Conservation (phyloP, 192 early-diverging fungal genomes). For the Linnemannia hyalina region DNA sequence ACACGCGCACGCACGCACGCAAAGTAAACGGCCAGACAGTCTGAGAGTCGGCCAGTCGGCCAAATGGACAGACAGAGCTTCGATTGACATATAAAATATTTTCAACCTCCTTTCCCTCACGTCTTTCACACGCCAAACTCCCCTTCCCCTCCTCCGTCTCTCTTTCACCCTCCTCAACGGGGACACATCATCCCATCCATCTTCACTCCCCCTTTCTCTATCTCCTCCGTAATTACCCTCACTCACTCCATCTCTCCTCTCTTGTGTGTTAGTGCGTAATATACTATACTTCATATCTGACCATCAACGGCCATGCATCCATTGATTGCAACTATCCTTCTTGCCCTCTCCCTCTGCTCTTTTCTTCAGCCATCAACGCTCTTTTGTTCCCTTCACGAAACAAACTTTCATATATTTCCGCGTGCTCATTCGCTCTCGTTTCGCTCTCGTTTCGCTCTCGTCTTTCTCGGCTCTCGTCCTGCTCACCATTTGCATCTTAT, state of each 20-base stretch:
- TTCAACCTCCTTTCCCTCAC: background rate
- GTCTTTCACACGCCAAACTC: background rate
- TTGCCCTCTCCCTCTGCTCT: background rate
- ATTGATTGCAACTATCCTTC: background rate
- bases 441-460: conserved; percentile 5
- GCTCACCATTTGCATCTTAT: background rate
- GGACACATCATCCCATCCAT: background rate
- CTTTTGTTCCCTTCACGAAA: background rate
- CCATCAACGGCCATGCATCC: background rate
- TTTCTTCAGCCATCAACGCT: background rate
- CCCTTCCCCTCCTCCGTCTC: background rate
- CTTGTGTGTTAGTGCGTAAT: background rate
- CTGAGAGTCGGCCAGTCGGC: background rate
- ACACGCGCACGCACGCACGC: background rate
- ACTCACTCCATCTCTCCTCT: background rate
- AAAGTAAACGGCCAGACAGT: background rate
- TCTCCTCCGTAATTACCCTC: background rate
- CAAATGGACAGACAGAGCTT: background rate
- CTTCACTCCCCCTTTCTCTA: too few relatives aligned
- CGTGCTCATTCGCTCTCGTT: conserved; percentile 1
- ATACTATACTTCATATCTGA: too few relatives aligned
- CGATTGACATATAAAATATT: background rate
- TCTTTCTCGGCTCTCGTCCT: conserved; percentile 3
- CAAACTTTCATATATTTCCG: conserved; percentile 12
- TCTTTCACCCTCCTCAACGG: background rate